phyloP scores from a whole-genome alignment of 345 rosid species.

The Brassica carinata region DNA sequence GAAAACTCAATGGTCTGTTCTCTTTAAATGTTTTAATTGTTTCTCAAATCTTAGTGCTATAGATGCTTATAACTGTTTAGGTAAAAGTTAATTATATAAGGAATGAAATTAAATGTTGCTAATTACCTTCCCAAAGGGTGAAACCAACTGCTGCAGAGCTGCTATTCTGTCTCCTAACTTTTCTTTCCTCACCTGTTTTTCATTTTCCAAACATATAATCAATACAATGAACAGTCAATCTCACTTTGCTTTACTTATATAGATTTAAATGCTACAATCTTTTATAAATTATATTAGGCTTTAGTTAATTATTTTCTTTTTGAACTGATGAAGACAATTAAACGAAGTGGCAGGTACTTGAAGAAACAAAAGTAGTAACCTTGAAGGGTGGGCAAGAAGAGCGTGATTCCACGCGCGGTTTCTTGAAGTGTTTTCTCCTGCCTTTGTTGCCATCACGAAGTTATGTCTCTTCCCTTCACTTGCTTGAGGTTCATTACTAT shows the following conservation, averaged over 20 bases:
- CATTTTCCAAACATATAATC: constrained; percentile 9
- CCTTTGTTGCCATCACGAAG: constrained; percentile 53
- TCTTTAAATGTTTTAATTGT: background rate
- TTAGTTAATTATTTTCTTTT: background rate
- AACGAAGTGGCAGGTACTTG: too few relatives aligned
- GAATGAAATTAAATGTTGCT: background rate
- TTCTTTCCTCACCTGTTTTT: constrained; percentile 80
- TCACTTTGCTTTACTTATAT: background rate
- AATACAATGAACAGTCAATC: background rate
- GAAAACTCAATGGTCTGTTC: background rate
- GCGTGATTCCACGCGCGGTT: constrained; percentile 71
- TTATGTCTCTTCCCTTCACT: constrained; percentile 65
- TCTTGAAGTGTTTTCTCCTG: constrained; percentile 59
- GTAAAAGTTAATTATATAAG: background rate
- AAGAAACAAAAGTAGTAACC: constrained; percentile 45
- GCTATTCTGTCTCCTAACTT: constrained; percentile 94
- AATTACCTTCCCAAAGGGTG: constrained; percentile 96
- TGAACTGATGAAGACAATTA: too few relatives aligned
- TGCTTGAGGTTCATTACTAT: constrained; percentile 33
- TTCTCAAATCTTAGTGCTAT: background rate
- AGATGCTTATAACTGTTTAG: background rate
- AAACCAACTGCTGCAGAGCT: constrained; percentile 89
- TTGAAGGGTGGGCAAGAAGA: constrained; percentile 82
- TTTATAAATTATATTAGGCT: background rate
- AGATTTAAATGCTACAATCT: background rate